Evolutionary conservation across 345 rosid species (phyloP), one percentile per base, ranked within the genome.

Genomic region (Nasturtium officinale): DNA sequence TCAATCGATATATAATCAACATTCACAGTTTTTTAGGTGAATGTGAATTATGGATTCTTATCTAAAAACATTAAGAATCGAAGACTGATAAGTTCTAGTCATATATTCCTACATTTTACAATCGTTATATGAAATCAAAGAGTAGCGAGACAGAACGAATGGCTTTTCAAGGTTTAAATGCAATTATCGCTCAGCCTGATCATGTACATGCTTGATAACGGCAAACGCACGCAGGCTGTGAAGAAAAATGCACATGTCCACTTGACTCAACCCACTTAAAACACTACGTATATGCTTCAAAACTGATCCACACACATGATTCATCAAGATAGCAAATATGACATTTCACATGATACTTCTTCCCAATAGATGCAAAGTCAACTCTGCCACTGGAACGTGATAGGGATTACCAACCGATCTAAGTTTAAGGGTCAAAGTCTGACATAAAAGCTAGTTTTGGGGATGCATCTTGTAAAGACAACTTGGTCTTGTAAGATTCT

Each of bases 381-480:
- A 65, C 17, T 56, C 7, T 55, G 1, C 51, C 65, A 65, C 9
- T 23, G 6, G 6, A 45, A 61, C 17, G 17, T 65, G 16, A 52
- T 42, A 62, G 18, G n/a, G 4, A 15, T 35, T 25, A 37, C 45
- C 12, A 53, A 42, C 16, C 35, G 6, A 21, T 17, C 61, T 28
- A 13, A 29, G 17, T 42, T 42, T 9, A 43, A 10, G 35, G 9
- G 59, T 46, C 16, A 55, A 65, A 65, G 7, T 46, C 40, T 33
- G 16, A 65, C 23, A 18, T 30, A 53, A 42, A 51, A 63, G 38
- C 47, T 72, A 60, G 5, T 10, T 70, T 58, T 17, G 46, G 33
- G 47, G 48, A 72, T 51, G 32, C 61, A 61, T 61, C 64, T 58
- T 43, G 46, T 32, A 48, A 16, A 28, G 32, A 20, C 21, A 37